Percentiles rank a stretch among this genome's conserved stretches.
Conservation (phyloP, 352 stramenopile genomes). For the Pythium brassicae region DNA sequence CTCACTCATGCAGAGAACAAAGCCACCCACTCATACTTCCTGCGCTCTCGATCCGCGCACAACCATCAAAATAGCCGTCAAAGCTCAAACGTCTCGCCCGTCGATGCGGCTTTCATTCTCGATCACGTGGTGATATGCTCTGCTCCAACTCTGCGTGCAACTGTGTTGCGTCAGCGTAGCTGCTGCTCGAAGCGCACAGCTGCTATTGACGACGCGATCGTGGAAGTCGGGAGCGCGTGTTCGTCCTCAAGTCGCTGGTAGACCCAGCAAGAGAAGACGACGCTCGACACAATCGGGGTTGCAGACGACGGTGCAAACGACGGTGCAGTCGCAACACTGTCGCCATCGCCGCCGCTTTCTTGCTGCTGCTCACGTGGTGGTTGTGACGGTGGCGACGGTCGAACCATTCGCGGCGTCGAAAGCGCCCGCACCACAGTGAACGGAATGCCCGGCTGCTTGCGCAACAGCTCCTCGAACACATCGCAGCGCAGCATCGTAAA, state of each 20-base stretch:
- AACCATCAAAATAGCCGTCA: no score
- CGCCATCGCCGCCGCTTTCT: neutral
- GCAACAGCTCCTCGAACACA: constrained; percentile 4
- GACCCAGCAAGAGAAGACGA: constrained; percentile 15
- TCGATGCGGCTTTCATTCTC: no score
- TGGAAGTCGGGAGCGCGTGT: neutral
- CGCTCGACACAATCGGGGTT: neutral
- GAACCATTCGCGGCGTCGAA: neutral
- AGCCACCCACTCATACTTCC: no score
- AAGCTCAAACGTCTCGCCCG: no score
- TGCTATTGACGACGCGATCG: neutral
- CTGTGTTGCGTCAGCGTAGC: neutral
- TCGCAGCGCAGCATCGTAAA: constrained; percentile 16
- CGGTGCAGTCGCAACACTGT: no score
- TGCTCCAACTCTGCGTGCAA: no score
- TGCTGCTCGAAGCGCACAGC: constrained; percentile 5
- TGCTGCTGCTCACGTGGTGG: neutral
- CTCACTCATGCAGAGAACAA: no score
- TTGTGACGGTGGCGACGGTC: neutral
- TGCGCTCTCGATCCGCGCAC: no score
- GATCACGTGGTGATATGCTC: no score
- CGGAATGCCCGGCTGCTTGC: neutral
- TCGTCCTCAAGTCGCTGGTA: constrained; percentile 12
- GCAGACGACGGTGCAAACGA: neutral
- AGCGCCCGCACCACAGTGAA: neutral